These are phyloP conservation scores for Pythium biforme DNA, from an alignment of 352 stramenopile genomes.

Conservation along the genomic window DNA sequence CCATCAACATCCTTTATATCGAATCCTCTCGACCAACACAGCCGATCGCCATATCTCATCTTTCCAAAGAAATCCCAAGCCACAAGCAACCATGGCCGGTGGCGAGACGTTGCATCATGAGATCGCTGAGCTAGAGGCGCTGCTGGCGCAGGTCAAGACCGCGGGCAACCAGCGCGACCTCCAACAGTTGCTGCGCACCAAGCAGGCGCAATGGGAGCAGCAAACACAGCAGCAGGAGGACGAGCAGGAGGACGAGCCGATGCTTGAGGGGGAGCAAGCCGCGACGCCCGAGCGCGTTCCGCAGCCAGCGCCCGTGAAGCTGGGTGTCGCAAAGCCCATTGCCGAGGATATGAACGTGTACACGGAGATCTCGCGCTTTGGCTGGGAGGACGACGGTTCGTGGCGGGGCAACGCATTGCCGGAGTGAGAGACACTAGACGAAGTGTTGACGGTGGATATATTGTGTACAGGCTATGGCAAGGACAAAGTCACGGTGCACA, in stretches of 20 bases:
- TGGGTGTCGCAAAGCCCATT: constrained; percentile 19
- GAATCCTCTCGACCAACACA: not conserved
- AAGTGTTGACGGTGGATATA: not conserved
- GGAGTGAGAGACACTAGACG: too few species aligned
- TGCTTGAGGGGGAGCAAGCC: constrained; percentile 25
- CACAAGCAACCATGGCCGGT: constrained; percentile 27
- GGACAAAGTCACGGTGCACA: constrained; percentile 75
- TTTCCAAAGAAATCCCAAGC: not conserved
- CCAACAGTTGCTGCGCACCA: constrained; percentile 50
- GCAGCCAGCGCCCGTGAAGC: constrained; percentile 28
- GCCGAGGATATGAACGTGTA: constrained; percentile 54
- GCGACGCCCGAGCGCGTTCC: constrained; percentile 16
- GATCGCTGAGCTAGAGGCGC: constrained; percentile 62
- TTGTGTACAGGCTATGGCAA: constrained; percentile 68
- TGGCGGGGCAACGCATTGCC: too few species aligned
- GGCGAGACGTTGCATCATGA: constrained; percentile 42
- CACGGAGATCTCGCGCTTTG: constrained; percentile 84
- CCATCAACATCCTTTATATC: not conserved
- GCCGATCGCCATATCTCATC: constrained; percentile 4
- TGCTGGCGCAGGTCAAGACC: constrained; percentile 55
- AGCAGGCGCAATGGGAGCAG: constrained; percentile 50
- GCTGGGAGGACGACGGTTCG: constrained; percentile 81
- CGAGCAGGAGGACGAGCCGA: constrained; percentile 29
- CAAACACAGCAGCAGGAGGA: constrained; percentile 20
- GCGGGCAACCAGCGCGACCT: constrained; percentile 64